Conservation (phyloP, 306 rosid species). For the cucumber (Cucumis sativus) region DNA sequence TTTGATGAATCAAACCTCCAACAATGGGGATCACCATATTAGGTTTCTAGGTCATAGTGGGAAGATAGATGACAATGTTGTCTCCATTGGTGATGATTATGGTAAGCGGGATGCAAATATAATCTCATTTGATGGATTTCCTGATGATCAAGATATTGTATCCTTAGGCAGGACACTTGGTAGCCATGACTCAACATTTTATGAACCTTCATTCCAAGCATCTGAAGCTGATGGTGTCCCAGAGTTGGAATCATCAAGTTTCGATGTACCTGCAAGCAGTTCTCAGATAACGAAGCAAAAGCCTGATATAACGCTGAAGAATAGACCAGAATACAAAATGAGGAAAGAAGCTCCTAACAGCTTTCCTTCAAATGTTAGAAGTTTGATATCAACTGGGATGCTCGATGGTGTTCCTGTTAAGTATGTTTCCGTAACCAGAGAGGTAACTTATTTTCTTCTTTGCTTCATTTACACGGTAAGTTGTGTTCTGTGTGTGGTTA, state of each 20-base stretch:
- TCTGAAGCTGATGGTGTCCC: conserved; percentile 30
- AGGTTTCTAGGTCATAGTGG: conserved; percentile 28
- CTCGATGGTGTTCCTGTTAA: conserved; percentile 84
- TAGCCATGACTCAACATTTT: conserved; percentile 34
- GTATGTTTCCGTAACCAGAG: conserved; percentile 57
- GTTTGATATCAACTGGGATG: conserved; percentile 71
- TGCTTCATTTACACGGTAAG: conserved; percentile 3
- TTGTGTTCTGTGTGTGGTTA: conserved; percentile 4
- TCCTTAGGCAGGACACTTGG: conserved; percentile 36
- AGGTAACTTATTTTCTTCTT: conserved; percentile 37
- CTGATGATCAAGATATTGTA: conserved; percentile 46
- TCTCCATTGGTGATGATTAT: conserved; percentile 34
- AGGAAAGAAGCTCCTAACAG: conserved; percentile 78
- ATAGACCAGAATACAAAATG: conserved; percentile 42
- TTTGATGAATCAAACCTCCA: conserved; percentile 37
- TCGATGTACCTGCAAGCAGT: conserved; percentile 23
- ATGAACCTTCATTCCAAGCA: conserved; percentile 45
- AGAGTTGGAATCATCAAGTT: conserved; percentile 33
- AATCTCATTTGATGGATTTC: conserved; percentile 53
- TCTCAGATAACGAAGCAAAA: conserved; percentile 26
- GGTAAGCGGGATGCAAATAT: conserved; percentile 34
- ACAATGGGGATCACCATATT: conserved; percentile 32
- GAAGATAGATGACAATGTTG: conserved; percentile 25
- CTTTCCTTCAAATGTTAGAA: conserved; percentile 79
- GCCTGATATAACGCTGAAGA: conserved; percentile 36